Evolutionary conservation across 2,329 filamentous ascomycete genomes (phyloP).

Genomic region (Domatiomyces globalis): DNA sequence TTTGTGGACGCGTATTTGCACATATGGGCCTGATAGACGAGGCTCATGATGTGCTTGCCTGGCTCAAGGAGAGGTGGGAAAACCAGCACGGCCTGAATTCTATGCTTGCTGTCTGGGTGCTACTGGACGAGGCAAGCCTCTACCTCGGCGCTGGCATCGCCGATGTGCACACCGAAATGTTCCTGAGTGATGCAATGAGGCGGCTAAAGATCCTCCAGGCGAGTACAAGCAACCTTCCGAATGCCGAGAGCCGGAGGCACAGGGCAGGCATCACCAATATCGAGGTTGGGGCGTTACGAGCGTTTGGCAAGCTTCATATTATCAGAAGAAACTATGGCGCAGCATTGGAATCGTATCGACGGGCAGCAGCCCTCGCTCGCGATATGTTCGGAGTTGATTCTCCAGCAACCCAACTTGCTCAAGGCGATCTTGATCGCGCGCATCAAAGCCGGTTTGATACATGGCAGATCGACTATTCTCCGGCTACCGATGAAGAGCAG

Average conservation of each 20-base stretch:
- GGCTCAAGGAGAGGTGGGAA: not conserved
- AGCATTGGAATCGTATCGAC: constrained; percentile 1
- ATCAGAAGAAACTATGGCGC: constrained; percentile 4
- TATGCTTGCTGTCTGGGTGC: not conserved
- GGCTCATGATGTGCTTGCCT: not conserved
- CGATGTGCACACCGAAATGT: not conserved
- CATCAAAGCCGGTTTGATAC: not conserved
- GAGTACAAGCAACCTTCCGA: not conserved
- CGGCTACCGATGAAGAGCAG: not conserved
- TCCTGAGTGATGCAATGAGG: not conserved
- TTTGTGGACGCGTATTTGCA: not conserved
- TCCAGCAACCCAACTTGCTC: constrained; percentile 1
- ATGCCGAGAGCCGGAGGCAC: not conserved
- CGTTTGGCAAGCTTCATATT: constrained; percentile 3
- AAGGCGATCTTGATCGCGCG: constrained; percentile 2
- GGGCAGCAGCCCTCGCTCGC: constrained; percentile 1
- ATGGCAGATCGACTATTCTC: not conserved
- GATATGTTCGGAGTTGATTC: not conserved
- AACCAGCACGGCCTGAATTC: not conserved
- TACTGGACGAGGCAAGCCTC: not conserved
- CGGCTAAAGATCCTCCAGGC: not conserved
- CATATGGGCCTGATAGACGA: not conserved
- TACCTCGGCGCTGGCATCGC: not conserved
- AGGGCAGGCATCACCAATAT: not conserved
- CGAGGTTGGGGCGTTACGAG: constrained; percentile 2